Evolutionary conservation across 495 filamentous ascomycete species (phyloP).

Genomic region (Hamigera avellanea): DNA sequence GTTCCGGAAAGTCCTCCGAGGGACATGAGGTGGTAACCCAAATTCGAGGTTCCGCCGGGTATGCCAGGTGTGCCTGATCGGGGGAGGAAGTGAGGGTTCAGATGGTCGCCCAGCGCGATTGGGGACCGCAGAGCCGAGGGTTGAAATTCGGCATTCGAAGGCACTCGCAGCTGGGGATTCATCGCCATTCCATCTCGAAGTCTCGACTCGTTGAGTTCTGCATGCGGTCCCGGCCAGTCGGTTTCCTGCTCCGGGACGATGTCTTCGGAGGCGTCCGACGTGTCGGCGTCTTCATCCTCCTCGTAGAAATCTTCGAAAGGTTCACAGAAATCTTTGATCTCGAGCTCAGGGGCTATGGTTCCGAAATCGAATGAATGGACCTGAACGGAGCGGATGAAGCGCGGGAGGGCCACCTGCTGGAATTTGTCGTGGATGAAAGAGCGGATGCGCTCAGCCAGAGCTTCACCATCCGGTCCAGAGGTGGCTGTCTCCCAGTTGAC

Average conservation of each 20-base stretch:
- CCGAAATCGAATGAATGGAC: conserved; percentile 94
- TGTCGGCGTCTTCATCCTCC: conserved; percentile 44
- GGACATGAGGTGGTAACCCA: conserved; percentile 79
- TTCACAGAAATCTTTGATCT: conserved; percentile 93
- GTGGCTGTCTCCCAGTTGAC: conserved; percentile 92
- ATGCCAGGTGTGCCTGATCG: conserved; percentile 65
- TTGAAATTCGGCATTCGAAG: conserved; percentile 16
- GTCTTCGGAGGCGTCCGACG: conserved; percentile 31
- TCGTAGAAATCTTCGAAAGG: conserved; percentile 96
- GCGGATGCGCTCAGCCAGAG: conserved; percentile 73
- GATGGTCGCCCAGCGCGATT: conserved; percentile 34
- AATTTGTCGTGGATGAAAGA: conserved; percentile 93
- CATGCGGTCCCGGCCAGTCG: conserved; percentile 4
- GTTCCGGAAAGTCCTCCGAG: conserved; percentile 65
- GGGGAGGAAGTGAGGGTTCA: conserved; percentile 50
- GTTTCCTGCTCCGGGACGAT: not conserved
- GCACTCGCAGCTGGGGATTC: conserved; percentile 14
- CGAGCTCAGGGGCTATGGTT: conserved; percentile 65
- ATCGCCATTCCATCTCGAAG: conserved; percentile 25
- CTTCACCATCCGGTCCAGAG: conserved; percentile 72
- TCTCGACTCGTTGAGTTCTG: conserved; percentile 17
- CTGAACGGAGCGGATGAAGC: conserved; percentile 92
- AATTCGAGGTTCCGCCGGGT: conserved; percentile 74
- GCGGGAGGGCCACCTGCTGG: conserved; percentile 78
- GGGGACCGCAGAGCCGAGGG: conserved; percentile 31